A percentile compares a stretch with the other conserved stretches of the same genome.
Evolutionary conservation across 768 basidiomycete genomes (phyloP).

Genomic region (Suillus lakei): DNA sequence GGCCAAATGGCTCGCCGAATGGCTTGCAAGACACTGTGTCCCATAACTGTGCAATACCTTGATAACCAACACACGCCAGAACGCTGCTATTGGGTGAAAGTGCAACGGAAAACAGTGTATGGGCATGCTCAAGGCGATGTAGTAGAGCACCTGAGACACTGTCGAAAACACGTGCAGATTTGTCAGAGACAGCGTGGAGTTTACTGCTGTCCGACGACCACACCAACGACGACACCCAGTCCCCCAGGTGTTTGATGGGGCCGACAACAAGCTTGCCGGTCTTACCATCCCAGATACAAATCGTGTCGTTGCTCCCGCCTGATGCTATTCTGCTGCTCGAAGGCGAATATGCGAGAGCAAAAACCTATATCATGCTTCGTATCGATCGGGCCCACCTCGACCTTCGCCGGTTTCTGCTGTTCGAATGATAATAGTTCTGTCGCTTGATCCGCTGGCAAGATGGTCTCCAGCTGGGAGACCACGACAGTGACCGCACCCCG

Average conservation of each 20-base stretch:
- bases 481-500: slow-evolving; percentile 36
- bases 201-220: slow-evolving; percentile 52
- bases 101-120: too few species aligned
- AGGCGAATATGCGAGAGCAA: slow-evolving; percentile 30
- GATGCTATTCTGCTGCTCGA: slow-evolving; percentile 33
- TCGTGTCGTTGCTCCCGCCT: slow-evolving; percentile 29
- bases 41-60: too few species aligned
- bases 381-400: not conserved
- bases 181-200: too few species aligned
- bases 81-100: too few species aligned
- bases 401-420: not conserved
- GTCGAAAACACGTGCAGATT: too few species aligned
- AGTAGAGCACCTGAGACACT: too few species aligned
- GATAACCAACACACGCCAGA: too few species aligned
- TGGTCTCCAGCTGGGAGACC: slow-evolving; percentile 46
- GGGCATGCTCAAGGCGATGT: too few species aligned
- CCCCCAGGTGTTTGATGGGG: not conserved
- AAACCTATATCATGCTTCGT: slow-evolving; percentile 20
- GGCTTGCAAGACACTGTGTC: too few species aligned
- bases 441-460: slow-evolving; percentile 44
- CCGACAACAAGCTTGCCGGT: slow-evolving; percentile 14
- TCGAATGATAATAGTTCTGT: slow-evolving; percentile 18
- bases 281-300: slow-evolving; percentile 35
- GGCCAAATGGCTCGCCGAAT: too few species aligned
- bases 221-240: slow-evolving; percentile 33